Base-by-base conservation (phyloP, 345 rosid genomes). In the Lepidium aucheri region DNA sequence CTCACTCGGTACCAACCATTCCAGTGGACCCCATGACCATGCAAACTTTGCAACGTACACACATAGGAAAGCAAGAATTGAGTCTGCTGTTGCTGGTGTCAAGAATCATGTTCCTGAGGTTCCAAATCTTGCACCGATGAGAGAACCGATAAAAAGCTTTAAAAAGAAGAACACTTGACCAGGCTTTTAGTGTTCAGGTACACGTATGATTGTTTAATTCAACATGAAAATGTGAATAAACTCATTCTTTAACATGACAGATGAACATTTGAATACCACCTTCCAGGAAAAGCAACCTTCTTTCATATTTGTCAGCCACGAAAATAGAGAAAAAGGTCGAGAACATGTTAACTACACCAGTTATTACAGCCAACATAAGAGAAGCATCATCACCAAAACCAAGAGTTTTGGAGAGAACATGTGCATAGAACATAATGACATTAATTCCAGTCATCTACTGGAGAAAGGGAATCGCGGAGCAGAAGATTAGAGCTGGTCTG, bases 11-110 rank as follows among this genome's bases (percentile, higher is more conserved):
- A 86, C 84, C 28, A 80, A 65, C 84, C 84, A 86, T 51, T 86
- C 83, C 35, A 86, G 34, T 13, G 86, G 86, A 26, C 88, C 88
- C 91, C 85, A 83, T 14, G 91, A 86, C 81, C 78, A 74, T 2
- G 72, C 81, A 38, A 86, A 86, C n/a, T 86, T 86, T 0, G 84
- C 78, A 0, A 82, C 83, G 28, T 79, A 84, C 8, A 77, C 14
- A 34, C 85, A 82, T 33, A 84, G 68, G 53, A 82, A 28, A 34
- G 75, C 16, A 45, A 81, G 6, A 11, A 83, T 68, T n/a, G 73
- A 8, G 32, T 89, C 84, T 20, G 83, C 84, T 5, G 83, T 69
- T 60, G 74, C 42, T n/a, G 78, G 72, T 4, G 81, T 79, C 77
- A 89, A 59, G 2, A 78, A 47, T 8, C 65, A 77, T 4, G 32